Conservation (phyloP, 176 grass and related monocot species). For the Carex myosuroides region DNA sequence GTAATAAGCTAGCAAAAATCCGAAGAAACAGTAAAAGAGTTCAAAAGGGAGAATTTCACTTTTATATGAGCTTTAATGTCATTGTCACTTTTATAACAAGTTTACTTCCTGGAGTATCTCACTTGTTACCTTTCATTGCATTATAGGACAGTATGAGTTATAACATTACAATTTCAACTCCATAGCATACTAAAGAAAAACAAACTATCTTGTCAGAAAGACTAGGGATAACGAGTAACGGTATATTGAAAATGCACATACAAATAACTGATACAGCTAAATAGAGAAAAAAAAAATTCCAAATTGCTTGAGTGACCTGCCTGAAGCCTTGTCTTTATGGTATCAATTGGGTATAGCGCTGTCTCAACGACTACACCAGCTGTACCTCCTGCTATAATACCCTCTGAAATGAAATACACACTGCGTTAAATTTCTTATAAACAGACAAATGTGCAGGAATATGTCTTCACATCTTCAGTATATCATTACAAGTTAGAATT, state of each 20-base stretch:
- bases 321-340: slow-evolving; percentile 88
- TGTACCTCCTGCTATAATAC: slow-evolving; percentile 78
- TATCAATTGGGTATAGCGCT: slow-evolving; percentile 76
- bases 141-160: neutral
- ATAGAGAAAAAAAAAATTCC: neutral
- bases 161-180: neutral
- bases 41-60: neutral
- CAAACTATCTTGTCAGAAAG: neutral
- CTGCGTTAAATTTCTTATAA: slow-evolving; percentile 3
- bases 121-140: neutral
- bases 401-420: slow-evolving; percentile 40
- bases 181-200: neutral
- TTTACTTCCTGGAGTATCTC: neutral
- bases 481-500: neutral
- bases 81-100: neutral
- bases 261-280: neutral
- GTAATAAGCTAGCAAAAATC: neutral
- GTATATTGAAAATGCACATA: neutral
- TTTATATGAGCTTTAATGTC: neutral
- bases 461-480: neutral
- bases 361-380: slow-evolving; percentile 89
- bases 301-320: slow-evolving; percentile 21
- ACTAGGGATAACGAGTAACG: neutral
- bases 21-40: neutral
- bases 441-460: neutral